phyloP scores from a whole-genome alignment of 306 rosid species.

The Quercus rubra region DNA sequence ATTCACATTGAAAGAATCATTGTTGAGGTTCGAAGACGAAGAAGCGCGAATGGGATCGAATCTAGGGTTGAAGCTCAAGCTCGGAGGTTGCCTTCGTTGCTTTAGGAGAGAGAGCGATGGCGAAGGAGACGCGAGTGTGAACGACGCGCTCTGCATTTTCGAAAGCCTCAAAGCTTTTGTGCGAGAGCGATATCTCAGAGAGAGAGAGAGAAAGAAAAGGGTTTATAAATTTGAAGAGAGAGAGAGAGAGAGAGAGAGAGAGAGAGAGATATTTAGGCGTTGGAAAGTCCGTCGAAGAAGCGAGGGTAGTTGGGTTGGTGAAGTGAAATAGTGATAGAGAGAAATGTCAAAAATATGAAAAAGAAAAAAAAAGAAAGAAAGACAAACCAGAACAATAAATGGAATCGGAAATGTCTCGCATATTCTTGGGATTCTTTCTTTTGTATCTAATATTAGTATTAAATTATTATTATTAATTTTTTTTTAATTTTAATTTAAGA shows the following conservation, averaged over 20 bases:
- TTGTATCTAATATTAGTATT: too few species aligned
- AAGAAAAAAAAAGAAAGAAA: background rate
- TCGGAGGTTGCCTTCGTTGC: conserved; percentile 8
- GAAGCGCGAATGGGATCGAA: conserved; percentile 31
- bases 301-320: conserved; percentile 15
- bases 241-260: background rate
- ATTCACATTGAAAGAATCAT: conserved; percentile 26
- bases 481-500: too few species aligned
- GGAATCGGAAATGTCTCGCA: background rate
- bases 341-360: background rate
- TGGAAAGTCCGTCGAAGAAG: conserved; percentile 41
- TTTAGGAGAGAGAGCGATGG: conserved; percentile 25
- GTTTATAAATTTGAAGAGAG: background rate
- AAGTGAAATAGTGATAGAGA: background rate
- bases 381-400: too few species aligned
- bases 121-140: conserved; percentile 34
- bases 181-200: background rate
- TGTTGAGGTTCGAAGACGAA: conserved; percentile 21
- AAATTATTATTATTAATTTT: too few species aligned
- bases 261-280: conserved; percentile 13
- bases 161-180: background rate
- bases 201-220: background rate
- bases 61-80: background rate
- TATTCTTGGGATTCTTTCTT: too few species aligned
- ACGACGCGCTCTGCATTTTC: conserved; percentile 64